Conservation (phyloP, 768 basidiomycete species). For the Leccinum subgranulosum region DNA sequence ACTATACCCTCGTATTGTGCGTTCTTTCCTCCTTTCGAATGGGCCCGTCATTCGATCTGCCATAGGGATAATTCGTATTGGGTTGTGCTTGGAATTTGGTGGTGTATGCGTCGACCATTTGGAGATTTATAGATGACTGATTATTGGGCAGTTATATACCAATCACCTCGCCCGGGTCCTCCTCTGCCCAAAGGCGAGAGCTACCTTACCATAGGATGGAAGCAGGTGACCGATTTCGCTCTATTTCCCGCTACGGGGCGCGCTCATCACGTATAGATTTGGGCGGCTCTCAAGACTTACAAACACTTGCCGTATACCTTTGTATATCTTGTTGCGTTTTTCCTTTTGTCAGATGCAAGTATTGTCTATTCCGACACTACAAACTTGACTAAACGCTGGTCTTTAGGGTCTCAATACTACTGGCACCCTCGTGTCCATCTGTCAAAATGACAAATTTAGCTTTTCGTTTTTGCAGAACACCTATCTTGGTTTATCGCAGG, state of each 20-base stretch:
- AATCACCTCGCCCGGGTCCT: constrained; percentile 81
- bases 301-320: constrained; percentile 80
- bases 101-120: constrained; percentile 54
- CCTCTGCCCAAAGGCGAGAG: constrained; percentile 70
- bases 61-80: constrained; percentile 67
- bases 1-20: constrained; percentile 70
- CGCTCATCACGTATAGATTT: constrained; percentile 50
- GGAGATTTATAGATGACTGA: background rate
- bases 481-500: constrained; percentile 73
- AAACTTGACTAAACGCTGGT: background rate
- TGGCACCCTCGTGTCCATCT: constrained; percentile 68
- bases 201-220: constrained; percentile 84
- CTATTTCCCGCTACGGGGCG: background rate
- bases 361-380: background rate
- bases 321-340: constrained; percentile 71
- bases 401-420: constrained; percentile 76
- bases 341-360: constrained; percentile 74
- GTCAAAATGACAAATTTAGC: constrained; percentile 75
- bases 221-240: constrained; percentile 47
- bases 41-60: background rate
- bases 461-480: constrained; percentile 84
- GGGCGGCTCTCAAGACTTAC: constrained; percentile 71
- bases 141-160: constrained; percentile 61
- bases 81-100: constrained; percentile 83
- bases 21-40: constrained; percentile 17